phyloP scores from a whole-genome alignment of 345 rosid species.

The Durio zibethinus region DNA sequence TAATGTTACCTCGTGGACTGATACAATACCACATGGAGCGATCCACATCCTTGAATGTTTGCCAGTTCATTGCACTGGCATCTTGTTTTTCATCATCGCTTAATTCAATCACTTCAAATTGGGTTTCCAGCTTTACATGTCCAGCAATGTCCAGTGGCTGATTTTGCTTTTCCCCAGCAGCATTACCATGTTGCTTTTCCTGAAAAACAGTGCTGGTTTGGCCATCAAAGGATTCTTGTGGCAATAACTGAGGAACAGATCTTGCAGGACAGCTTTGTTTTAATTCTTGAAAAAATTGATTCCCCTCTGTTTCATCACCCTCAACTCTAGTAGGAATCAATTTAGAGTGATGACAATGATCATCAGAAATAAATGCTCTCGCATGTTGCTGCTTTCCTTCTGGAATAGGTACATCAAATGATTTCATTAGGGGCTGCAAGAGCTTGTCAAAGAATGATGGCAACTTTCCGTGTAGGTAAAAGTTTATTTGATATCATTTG shows the following conservation, averaged over 20 bases:
- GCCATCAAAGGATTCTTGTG: not conserved
- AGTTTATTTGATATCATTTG: not conserved
- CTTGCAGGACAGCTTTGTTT: not conserved
- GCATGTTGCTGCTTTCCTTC: not conserved
- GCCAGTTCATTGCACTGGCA: not conserved
- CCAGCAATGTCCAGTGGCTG: not conserved
- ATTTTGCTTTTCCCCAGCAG: not conserved
- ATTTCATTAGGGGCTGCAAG: not conserved
- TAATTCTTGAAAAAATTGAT: not conserved
- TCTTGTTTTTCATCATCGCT: slow-evolving; percentile 18
- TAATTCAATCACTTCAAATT: not conserved
- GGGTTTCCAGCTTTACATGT: not conserved
- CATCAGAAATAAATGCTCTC: not conserved
- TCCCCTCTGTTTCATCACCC: not conserved
- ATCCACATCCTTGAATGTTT: not conserved
- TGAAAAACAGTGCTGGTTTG: not conserved
- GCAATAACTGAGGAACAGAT: not conserved
- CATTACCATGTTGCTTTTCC: not conserved
- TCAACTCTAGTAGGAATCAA: not conserved
- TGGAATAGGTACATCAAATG: slow-evolving; percentile 3
- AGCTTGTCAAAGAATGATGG: not conserved
- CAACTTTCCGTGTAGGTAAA: not conserved
- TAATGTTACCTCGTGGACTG: slow-evolving; percentile 1
- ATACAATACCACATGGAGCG: slow-evolving; percentile 7
- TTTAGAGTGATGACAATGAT: not conserved